Conservation (phyloP, 768 basidiomycete species). For the Naganishia onofrii region DNA sequence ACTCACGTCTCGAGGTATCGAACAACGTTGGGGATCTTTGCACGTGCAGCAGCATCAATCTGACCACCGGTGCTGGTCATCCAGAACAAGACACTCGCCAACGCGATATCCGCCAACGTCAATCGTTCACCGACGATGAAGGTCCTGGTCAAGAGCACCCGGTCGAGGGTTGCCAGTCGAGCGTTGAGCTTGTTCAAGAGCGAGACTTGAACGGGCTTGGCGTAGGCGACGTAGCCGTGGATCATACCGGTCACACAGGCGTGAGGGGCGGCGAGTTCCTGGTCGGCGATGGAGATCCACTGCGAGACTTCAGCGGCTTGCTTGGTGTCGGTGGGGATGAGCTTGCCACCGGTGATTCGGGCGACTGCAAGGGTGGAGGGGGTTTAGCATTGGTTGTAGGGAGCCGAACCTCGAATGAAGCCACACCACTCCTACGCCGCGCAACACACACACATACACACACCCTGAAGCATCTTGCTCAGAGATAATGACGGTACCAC, state of each 20-base stretch:
- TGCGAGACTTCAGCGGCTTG: slow-evolving; percentile 77
- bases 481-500: slow-evolving; percentile 53
- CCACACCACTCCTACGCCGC: no score
- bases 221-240: slow-evolving; percentile 61
- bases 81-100: slow-evolving; percentile 63
- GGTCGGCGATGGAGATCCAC: slow-evolving; percentile 74
- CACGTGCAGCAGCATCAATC: slow-evolving; percentile 66
- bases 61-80: slow-evolving; percentile 57
- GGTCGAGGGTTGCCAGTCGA: slow-evolving; percentile 67
- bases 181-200: slow-evolving; percentile 53
- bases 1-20: slow-evolving; percentile 75
- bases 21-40: slow-evolving; percentile 69
- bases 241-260: slow-evolving; percentile 57
- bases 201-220: slow-evolving; percentile 60
- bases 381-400: slow-evolving; percentile 2
- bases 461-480: slow-evolving; percentile 27
- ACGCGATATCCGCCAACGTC: slow-evolving; percentile 80
- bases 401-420: no score
- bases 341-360: slow-evolving; percentile 69
- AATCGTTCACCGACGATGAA: slow-evolving; percentile 93
- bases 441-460: slow-evolving; percentile 4
- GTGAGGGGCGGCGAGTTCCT: slow-evolving; percentile 57
- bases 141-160: slow-evolving; percentile 71
- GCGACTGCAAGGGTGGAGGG: slow-evolving; percentile 62
- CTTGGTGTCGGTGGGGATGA: slow-evolving; percentile 66